phyloP scores from a whole-genome alignment of 148 eudicot species.

The Vaccinium myrtillus region DNA sequence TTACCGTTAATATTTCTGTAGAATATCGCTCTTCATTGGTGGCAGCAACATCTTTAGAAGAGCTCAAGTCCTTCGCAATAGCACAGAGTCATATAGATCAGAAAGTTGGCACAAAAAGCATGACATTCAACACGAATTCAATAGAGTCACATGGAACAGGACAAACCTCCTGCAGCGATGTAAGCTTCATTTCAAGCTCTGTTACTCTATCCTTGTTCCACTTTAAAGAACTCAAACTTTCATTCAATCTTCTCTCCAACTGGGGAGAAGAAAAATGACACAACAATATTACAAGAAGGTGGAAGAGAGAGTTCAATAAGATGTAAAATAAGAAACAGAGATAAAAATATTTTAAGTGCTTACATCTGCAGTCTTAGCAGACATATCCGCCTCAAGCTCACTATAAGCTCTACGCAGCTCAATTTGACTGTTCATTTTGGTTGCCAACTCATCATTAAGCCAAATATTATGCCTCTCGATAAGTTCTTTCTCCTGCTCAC shows the following conservation, averaged over 20 bases:
- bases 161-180: slow-evolving; percentile 59
- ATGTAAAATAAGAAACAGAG: neutral
- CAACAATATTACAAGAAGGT: neutral
- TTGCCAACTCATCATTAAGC: slow-evolving; percentile 81
- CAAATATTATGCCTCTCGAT: slow-evolving; percentile 85
- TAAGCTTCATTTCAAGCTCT: slow-evolving; percentile 69
- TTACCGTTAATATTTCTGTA: slow-evolving; percentile 67
- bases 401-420: slow-evolving; percentile 57
- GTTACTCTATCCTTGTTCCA: slow-evolving; percentile 67
- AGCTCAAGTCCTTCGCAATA: slow-evolving; percentile 49
- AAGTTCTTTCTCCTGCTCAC: slow-evolving; percentile 81
- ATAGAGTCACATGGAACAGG: neutral
- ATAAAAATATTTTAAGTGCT: slow-evolving; percentile 16
- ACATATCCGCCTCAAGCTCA: slow-evolving; percentile 79
- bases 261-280: slow-evolving; percentile 15
- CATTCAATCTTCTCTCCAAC: slow-evolving; percentile 66
- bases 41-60: slow-evolving; percentile 66
- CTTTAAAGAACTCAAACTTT: slow-evolving; percentile 59
- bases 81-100: slow-evolving; percentile 7
- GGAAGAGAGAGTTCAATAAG: slow-evolving; percentile 7
- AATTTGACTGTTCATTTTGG: slow-evolving; percentile 58
- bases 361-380: slow-evolving; percentile 70
- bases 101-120: neutral
- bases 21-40: slow-evolving; percentile 62
- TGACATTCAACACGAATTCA: neutral